Conservation (phyloP, 805 yeast genomes). For the Monosporozyma solicola region DNA sequence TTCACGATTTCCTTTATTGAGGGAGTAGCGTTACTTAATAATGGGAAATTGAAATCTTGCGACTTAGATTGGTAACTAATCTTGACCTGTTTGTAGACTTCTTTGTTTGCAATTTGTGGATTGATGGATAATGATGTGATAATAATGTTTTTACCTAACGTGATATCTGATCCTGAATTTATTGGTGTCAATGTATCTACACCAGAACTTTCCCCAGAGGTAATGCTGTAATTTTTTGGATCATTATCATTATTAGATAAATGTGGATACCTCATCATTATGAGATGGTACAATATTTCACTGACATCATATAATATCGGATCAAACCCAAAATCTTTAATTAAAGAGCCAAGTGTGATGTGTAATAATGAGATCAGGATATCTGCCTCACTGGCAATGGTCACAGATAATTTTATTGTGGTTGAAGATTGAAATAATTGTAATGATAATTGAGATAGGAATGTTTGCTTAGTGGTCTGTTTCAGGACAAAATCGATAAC, state of each 20-base stretch:
- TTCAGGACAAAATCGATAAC: slow-evolving; percentile 46
- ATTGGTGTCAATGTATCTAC: neutral
- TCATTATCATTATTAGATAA: neutral
- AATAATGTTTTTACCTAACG: neutral
- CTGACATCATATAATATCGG: slow-evolving; percentile 50
- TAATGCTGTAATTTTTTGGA: neutral
- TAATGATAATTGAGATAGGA: slow-evolving; percentile 19
- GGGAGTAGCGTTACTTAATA: slow-evolving; percentile 67
- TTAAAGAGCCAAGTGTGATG: slow-evolving; percentile 51
- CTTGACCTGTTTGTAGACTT: slow-evolving; percentile 32
- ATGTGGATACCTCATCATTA: slow-evolving; percentile 53
- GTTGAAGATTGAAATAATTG: slow-evolving; percentile 13
- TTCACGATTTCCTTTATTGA: slow-evolving; percentile 67
- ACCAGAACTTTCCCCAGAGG: neutral
- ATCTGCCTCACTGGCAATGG: slow-evolving; percentile 10
- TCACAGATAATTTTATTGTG: neutral
- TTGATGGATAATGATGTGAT: slow-evolving; percentile 27
- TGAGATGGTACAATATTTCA: slow-evolving; percentile 52
- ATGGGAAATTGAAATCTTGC: slow-evolving; percentile 58
- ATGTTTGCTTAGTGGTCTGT: slow-evolving; percentile 35
- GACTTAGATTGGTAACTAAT: slow-evolving; percentile 45
- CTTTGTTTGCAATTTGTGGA: slow-evolving; percentile 31
- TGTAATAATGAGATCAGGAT: slow-evolving; percentile 39
- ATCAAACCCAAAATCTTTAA: slow-evolving; percentile 68
- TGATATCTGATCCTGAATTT: neutral